Conservation (phyloP, 495 filamentous ascomycete genomes). For the Talaromyces liani region DNA sequence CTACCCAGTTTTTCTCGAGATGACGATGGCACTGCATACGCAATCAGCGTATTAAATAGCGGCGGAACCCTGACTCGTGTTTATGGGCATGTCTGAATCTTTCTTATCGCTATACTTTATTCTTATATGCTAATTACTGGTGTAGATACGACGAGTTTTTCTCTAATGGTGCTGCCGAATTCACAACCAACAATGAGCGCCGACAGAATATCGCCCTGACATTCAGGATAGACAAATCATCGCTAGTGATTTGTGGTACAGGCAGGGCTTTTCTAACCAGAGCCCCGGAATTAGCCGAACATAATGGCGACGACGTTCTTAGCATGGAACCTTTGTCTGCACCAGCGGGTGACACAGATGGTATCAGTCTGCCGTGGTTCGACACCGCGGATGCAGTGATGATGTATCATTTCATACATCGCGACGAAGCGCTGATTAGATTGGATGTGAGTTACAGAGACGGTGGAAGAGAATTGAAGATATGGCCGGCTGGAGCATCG, state of each 20-base stretch:
- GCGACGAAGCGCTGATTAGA: neutral
- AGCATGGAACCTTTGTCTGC: neutral
- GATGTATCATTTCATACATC: slow-evolving; percentile 6
- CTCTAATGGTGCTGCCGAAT: neutral
- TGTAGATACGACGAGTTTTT: neutral
- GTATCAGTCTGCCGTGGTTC: slow-evolving; percentile 3
- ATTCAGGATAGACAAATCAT: neutral
- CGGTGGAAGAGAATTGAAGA: neutral
- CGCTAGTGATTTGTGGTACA: neutral
- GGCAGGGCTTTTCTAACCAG: neutral
- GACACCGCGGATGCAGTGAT: slow-evolving; percentile 3
- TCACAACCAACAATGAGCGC: neutral
- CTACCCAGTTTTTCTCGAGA: neutral
- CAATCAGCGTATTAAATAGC: neutral
- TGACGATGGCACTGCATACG: slow-evolving; percentile 3
- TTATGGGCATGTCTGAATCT: neutral
- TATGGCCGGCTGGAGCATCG: slow-evolving; percentile 2
- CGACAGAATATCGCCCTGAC: neutral
- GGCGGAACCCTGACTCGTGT: slow-evolving; percentile 1
- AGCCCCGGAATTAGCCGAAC: neutral
- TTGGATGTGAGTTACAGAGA: neutral
- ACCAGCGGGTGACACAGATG: slow-evolving; percentile 1
- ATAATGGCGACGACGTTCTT: neutral
- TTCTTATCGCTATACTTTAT: neutral
- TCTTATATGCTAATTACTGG: neutral